Conservation (phyloP, 1,284 basidiomycete species). For the Schizophyllum commune region DNA sequence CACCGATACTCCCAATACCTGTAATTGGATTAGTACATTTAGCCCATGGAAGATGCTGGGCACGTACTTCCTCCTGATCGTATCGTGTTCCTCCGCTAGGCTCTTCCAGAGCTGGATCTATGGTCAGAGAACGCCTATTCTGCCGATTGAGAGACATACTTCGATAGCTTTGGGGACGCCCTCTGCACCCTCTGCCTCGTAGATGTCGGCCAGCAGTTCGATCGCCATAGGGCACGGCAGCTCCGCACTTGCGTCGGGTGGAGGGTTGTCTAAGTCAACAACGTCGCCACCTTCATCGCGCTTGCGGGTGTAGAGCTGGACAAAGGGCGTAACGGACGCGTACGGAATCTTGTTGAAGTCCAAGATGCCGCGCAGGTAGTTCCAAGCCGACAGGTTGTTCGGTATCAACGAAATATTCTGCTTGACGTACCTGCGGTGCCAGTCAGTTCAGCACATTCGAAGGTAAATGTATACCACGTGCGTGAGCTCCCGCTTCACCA, state of each 20-base stretch:
- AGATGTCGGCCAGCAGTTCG: conserved; percentile 81
- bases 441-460: background rate
- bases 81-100: conserved; percentile 66
- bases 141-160: conserved; percentile 25
- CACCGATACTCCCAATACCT: background rate
- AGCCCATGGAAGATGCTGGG: background rate
- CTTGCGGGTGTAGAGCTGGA: conserved; percentile 51
- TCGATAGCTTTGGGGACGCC: conserved; percentile 41
- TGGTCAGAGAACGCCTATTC: conserved; percentile 1
- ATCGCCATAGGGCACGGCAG: conserved; percentile 73
- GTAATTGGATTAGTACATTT: background rate
- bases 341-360: conserved; percentile 54
- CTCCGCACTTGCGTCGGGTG: conserved; percentile 57
- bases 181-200: conserved; percentile 49
- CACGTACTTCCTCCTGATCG: conserved; percentile 66
- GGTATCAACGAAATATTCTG: conserved; percentile 79
- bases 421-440: conserved; percentile 45
- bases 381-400: conserved; percentile 92
- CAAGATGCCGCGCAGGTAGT: conserved; percentile 80
- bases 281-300: conserved; percentile 31
- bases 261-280: conserved; percentile 69
- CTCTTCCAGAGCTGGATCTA: conserved; percentile 56
- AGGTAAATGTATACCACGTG: conserved; percentile 31
- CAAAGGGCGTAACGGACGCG: conserved; percentile 48
- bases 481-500: conserved; percentile 63